These are phyloP conservation scores for Cryphonectria carpinicola DNA, from an alignment of 2,329 filamentous ascomycete species.

Conservation along the genomic window DNA sequence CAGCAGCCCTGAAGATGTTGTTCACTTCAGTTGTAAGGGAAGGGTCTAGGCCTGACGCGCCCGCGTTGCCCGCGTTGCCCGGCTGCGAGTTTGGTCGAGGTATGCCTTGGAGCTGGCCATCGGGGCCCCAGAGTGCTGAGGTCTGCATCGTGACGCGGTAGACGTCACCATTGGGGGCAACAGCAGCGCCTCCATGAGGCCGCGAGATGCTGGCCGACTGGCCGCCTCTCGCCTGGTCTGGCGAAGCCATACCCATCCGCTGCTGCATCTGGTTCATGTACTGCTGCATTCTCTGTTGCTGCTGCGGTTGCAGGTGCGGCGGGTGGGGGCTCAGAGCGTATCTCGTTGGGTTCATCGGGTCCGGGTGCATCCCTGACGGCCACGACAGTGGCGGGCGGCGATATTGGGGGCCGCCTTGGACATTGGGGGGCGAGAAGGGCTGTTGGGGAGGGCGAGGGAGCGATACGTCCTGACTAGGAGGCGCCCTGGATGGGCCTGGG, in stretches of 20 bases:
- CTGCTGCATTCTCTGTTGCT: constrained; percentile 49
- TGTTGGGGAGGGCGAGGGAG: constrained; percentile 11
- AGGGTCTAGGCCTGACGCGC: constrained; percentile 34
- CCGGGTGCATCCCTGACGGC: neutral
- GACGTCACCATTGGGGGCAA: constrained; percentile 55
- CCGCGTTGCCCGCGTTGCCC: constrained; percentile 16
- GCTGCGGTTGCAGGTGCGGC: constrained; percentile 29
- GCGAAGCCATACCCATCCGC: constrained; percentile 47
- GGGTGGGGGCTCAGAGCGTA: too few species aligned
- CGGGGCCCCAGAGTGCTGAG: constrained; percentile 40
- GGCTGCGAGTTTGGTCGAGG: constrained; percentile 31
- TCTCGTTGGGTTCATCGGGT: constrained; percentile 32
- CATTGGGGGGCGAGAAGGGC: constrained; percentile 24
- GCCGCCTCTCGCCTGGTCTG: constrained; percentile 47
- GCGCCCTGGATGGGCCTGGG: constrained; percentile 32
- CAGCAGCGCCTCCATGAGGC: constrained; percentile 33
- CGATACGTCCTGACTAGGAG: constrained; percentile 33
- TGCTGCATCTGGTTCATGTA: constrained; percentile 50
- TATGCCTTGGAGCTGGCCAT: constrained; percentile 31
- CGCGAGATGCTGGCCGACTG: constrained; percentile 27
- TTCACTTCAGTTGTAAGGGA: constrained; percentile 50
- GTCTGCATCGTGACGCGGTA: constrained; percentile 55
- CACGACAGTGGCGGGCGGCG: neutral
- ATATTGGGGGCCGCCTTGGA: constrained; percentile 13
- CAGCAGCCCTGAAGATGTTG: constrained; percentile 50